phyloP scores from a whole-genome alignment of 768 basidiomycete species.

The Hygrophorus pudorinus region DNA sequence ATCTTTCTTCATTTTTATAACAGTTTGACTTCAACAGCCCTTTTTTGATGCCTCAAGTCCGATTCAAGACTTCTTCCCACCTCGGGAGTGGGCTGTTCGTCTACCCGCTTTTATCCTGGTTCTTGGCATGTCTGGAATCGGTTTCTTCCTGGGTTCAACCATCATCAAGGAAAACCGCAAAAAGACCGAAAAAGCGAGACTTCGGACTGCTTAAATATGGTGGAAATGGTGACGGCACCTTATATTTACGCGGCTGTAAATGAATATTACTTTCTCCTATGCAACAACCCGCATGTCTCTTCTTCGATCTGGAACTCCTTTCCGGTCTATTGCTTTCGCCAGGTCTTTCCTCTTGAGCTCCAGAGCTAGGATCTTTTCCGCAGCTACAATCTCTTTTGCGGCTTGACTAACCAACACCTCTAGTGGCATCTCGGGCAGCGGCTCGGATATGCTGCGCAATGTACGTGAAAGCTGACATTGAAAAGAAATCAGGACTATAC shows the following conservation, averaged over 20 bases:
- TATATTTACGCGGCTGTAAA: no score
- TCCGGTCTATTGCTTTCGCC: conserved; percentile 20
- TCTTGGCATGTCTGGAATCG: conserved; percentile 71
- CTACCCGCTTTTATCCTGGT: conserved; percentile 79
- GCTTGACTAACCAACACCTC: conserved; percentile 45
- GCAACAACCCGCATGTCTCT: background rate
- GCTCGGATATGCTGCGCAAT: conserved; percentile 39
- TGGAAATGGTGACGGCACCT: no score
- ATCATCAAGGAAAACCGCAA: conserved; percentile 65
- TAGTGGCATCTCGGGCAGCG: conserved; percentile 33
- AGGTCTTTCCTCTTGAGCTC: conserved; percentile 27
- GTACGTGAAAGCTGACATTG: conserved; percentile 43
- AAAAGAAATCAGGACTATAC: conserved; percentile 3
- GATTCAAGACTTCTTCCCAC: conserved; percentile 71
- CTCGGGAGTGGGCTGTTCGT: conserved; percentile 88
- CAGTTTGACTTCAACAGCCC: conserved; percentile 35
- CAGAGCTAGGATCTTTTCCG: conserved; percentile 55
- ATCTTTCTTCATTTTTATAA: conserved; percentile 2
- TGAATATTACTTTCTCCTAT: background rate
- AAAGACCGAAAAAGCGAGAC: conserved; percentile 50
- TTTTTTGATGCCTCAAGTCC: conserved; percentile 72
- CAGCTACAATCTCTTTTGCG: conserved; percentile 54
- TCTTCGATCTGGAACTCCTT: conserved; percentile 8
- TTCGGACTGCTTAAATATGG: conserved; percentile 49
- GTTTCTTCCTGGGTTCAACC: conserved; percentile 69